These are phyloP conservation scores for Copromyces sp. DNA, from an alignment of 495 filamentous ascomycete species.

Conservation along the genomic window DNA sequence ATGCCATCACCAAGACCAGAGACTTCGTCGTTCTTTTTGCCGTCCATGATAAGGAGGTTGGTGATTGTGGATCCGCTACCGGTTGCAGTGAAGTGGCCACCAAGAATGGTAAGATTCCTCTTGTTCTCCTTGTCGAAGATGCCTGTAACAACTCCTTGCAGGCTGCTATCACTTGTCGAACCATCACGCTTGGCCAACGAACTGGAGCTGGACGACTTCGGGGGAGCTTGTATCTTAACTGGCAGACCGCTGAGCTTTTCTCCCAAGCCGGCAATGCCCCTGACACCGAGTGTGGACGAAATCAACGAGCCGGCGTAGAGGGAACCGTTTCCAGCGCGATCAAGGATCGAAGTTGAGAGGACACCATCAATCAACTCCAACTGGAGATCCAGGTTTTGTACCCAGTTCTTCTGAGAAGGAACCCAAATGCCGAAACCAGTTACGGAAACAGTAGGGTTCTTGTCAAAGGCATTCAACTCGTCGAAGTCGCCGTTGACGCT, in stretches of 20 bases:
- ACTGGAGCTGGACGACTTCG: constrained; percentile 16
- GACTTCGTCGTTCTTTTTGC: constrained; percentile 46
- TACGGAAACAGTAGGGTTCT: constrained; percentile 48
- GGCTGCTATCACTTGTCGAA: constrained; percentile 31
- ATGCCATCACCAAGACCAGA: constrained; percentile 61
- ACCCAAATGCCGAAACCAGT: constrained; percentile 88
- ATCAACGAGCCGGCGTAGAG: constrained; percentile 71
- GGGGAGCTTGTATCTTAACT: constrained; percentile 42
- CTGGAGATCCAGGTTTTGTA: constrained; percentile 65
- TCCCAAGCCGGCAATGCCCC: constrained; percentile 56
- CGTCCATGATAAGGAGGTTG: constrained; percentile 67
- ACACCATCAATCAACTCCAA: constrained; percentile 57
- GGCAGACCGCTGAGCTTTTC: constrained; percentile 49
- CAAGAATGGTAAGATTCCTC: constrained; percentile 77
- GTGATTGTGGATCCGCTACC: constrained; percentile 57
- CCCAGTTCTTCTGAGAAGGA: constrained; percentile 79
- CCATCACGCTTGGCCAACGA: constrained; percentile 46
- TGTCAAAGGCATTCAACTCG: constrained; percentile 54
- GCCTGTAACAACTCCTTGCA: constrained; percentile 61
- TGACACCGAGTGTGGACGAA: constrained; percentile 56
- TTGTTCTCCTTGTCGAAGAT: constrained; percentile 58
- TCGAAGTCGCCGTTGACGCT: constrained; percentile 75
- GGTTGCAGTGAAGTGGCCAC: constrained; percentile 72
- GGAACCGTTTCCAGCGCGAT: constrained; percentile 48
- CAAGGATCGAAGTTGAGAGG: constrained; percentile 52